phyloP scores from a whole-genome alignment of 1,284 basidiomycete species.

The Ustilago nuda region DNA sequence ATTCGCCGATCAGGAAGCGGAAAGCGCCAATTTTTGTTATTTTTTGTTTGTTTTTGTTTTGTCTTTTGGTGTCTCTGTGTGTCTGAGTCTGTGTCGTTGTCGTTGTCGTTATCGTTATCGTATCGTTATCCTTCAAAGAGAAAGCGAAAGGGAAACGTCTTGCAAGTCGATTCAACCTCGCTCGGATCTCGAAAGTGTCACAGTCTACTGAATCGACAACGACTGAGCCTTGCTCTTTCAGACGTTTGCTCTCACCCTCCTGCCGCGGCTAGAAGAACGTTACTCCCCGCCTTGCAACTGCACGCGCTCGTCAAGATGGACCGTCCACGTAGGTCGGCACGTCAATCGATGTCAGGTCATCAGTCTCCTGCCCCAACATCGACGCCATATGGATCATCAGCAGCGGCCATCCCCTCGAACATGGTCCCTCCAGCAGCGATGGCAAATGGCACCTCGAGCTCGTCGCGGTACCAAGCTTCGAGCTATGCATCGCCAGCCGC shows the following conservation, averaged over 20 bases:
- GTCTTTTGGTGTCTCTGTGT: no score
- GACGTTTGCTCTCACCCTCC: background rate
- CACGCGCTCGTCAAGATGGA: constrained; percentile 25
- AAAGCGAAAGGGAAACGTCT: no score
- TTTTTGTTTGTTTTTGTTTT: no score
- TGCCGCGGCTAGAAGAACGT: background rate
- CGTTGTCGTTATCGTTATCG: no score
- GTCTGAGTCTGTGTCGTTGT: no score
- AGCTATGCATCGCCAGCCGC: constrained; percentile 19
- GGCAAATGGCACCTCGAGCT: constrained; percentile 28
- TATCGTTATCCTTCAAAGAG: no score
- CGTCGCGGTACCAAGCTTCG: constrained; percentile 36
- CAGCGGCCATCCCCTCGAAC: background rate
- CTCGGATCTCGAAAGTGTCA: no score
- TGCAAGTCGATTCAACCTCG: no score
- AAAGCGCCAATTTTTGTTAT: constrained; percentile 2
- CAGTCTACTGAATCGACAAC: background rate
- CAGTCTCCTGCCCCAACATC: constrained; percentile 32
- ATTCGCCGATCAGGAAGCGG: constrained; percentile 1
- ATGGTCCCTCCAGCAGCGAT: constrained; percentile 25
- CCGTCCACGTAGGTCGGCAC: constrained; percentile 45
- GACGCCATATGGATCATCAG: constrained; percentile 12
- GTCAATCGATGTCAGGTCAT: constrained; percentile 39
- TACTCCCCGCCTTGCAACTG: background rate
- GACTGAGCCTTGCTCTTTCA: background rate